Percentiles rank a stretch among this genome's conserved stretches.
These are phyloP conservation scores for Candida labiduridarum DNA, from an alignment of 1,139 yeast species.

Conservation along the genomic window DNA sequence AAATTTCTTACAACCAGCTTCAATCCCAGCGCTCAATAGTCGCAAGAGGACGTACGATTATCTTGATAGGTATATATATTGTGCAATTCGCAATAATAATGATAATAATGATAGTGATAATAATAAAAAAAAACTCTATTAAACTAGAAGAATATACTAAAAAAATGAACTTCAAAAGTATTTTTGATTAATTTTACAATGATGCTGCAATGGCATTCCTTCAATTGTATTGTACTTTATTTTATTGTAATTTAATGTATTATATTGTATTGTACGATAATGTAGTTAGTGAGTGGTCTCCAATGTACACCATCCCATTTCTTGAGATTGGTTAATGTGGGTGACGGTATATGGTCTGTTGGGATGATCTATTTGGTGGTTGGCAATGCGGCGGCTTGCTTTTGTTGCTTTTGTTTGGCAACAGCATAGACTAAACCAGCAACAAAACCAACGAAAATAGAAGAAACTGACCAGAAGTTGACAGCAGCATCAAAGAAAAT, in stretches of 20 bases:
- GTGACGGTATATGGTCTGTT: neutral
- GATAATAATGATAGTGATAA: neutral
- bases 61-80: neutral
- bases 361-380: conserved; percentile 12
- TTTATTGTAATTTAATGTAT: neutral
- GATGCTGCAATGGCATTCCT: neutral
- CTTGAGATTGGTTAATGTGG: neutral
- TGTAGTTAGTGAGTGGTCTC: neutral
- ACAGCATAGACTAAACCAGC: conserved; percentile 96
- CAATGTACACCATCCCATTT: neutral
- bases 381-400: conserved; percentile 25
- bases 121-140: conserved; percentile 1
- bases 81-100: neutral
- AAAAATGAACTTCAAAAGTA: neutral
- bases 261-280: neutral
- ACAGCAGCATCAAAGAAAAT: conserved; percentile 93
- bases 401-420: conserved; percentile 76
- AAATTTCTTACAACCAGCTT: too few relatives aligned
- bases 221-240: neutral
- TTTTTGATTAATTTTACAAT: conserved; percentile 1
- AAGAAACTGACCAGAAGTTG: conserved; percentile 87
- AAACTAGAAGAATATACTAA: neutral
- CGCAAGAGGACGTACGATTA: too few relatives aligned
- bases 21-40: too few relatives aligned
- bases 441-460: conserved; percentile 87